These are phyloP conservation scores for Naganishia onofrii DNA, from an alignment of 768 basidiomycete genomes.

Conservation along the genomic window DNA sequence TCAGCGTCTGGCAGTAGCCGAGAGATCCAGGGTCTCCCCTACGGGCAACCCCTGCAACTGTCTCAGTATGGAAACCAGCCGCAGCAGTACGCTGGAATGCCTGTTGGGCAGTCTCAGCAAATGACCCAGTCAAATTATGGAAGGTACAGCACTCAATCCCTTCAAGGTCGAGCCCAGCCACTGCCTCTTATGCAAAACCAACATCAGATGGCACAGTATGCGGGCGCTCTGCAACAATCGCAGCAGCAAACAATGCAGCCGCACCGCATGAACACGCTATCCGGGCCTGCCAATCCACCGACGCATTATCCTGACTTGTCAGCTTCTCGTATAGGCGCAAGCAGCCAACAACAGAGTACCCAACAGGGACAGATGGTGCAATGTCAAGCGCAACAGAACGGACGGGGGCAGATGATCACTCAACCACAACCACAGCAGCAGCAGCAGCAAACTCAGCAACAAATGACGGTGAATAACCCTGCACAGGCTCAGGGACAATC, in stretches of 20 bases:
- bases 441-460: slow-evolving; percentile 23
- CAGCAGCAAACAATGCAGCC: slow-evolving; percentile 8
- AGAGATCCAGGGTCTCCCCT: neutral
- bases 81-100: slow-evolving; percentile 11
- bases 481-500: neutral
- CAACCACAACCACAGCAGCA: slow-evolving; percentile 24
- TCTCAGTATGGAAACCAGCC: slow-evolving; percentile 6
- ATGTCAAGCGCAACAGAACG: slow-evolving; percentile 3
- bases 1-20: neutral
- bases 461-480: slow-evolving; percentile 8
- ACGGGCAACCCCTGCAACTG: neutral
- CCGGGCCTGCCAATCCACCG: slow-evolving; percentile 14
- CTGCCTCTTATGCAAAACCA: slow-evolving; percentile 9
- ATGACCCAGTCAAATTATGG: slow-evolving; percentile 5
- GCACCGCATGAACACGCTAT: slow-evolving; percentile 25
- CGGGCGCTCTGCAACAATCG: neutral
- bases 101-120: slow-evolving; percentile 16
- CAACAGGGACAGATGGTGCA: slow-evolving; percentile 9
- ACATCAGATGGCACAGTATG: slow-evolving; percentile 4
- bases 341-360: neutral
- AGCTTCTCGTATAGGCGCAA: neutral
- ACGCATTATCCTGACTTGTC: slow-evolving; percentile 12
- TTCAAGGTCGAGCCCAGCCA: slow-evolving; percentile 1
- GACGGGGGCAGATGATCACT: slow-evolving; percentile 1
- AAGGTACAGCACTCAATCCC: slow-evolving; percentile 1